Conservation (phyloP, 768 basidiomycete species). For the Boletus bicolor region DNA sequence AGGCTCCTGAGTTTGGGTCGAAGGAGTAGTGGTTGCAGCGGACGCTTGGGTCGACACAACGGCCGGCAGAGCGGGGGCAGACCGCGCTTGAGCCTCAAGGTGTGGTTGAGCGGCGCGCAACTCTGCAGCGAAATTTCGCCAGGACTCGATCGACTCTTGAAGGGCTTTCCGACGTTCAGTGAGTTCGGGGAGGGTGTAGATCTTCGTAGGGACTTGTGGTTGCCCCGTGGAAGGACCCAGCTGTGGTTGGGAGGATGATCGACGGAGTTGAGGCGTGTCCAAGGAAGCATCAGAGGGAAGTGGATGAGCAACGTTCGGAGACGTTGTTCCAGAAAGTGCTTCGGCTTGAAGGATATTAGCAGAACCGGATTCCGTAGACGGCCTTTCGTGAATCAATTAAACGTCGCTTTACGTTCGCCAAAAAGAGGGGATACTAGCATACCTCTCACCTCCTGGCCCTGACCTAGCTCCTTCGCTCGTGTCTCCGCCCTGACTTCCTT, state of each 20-base stretch:
- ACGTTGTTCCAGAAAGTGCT: slow-evolving; percentile 2
- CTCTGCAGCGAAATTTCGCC: slow-evolving; percentile 18
- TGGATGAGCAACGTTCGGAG: not conserved
- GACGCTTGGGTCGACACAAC: not conserved
- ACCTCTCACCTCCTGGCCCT: slow-evolving; percentile 14
- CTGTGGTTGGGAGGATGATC: slow-evolving; percentile 30
- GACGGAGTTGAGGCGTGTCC: slow-evolving; percentile 23
- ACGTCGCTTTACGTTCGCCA: slow-evolving; percentile 1
- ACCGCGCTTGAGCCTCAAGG: slow-evolving; percentile 7
- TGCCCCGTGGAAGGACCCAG: slow-evolving; percentile 16
- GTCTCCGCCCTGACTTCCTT: slow-evolving; percentile 3
- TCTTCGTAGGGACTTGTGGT: slow-evolving; percentile 16
- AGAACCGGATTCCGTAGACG: not conserved
- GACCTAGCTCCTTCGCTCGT: not conserved
- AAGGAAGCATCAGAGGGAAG: slow-evolving; percentile 8
- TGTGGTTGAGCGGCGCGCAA: slow-evolving; percentile 15
- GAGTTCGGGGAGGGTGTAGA: slow-evolving; percentile 28
- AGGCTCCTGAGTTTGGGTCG: slow-evolving; percentile 13
- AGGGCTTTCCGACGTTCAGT: slow-evolving; percentile 21
- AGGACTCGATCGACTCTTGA: slow-evolving; percentile 28
- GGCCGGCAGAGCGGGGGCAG: not conserved
- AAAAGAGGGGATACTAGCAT: slow-evolving; percentile 1
- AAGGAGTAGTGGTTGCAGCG: not conserved
- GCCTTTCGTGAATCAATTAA: slow-evolving; percentile 15
- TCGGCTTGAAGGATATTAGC: not conserved